Base-by-base conservation (phyloP, 768 basidiomycete species). In the Mycena albidolilacea region DNA sequence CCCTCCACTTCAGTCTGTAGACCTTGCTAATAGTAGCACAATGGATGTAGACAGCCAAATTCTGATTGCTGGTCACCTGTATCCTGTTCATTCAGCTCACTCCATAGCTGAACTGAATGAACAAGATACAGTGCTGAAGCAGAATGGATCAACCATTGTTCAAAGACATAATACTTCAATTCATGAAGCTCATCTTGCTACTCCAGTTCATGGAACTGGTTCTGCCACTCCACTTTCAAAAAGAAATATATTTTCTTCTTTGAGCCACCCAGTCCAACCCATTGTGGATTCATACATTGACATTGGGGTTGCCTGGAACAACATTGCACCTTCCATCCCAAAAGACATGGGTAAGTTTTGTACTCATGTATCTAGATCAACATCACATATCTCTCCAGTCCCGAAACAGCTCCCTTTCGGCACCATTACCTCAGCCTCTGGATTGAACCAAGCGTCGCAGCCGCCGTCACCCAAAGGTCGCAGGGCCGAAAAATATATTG, bases 21-120 rank as follows among this genome's bases (percentile, higher is more conserved):
- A 64, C 11, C 17, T 64, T 59, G 62, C 30, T 15, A 37, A 19
- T 43, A 59, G 63, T 65, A 71, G 55, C 39, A 65, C 38, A 37
- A 64, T 11, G 55, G 46, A 39, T 65, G 70, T 71, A 65, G 38
- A 15, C 1, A 11, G 41, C 14, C 52, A 5, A 54, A 39, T 61
- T 7, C 15, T 60, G n/a, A 6, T 15, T n/a, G n/a, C 30, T 44
- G 61, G 54, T n/a, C n/a, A 7, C 41, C 41, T 15, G 1, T 58
- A 48, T 38, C n/a, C 19, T 52, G 68, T 30, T 8, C 68, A 43
- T 64, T 30, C 46, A 35, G 60, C 11, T 30, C 60, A 43, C 46
- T 41, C 48, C 41, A 37, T 3, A 50, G 19, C 48, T 21, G 11
- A 37, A n/a, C 8, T 57, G 55, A 63, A 63, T 58, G 44, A 58